Conservation (phyloP, 371 early-diverging fungal species). For the Mortierella sp. region DNA sequence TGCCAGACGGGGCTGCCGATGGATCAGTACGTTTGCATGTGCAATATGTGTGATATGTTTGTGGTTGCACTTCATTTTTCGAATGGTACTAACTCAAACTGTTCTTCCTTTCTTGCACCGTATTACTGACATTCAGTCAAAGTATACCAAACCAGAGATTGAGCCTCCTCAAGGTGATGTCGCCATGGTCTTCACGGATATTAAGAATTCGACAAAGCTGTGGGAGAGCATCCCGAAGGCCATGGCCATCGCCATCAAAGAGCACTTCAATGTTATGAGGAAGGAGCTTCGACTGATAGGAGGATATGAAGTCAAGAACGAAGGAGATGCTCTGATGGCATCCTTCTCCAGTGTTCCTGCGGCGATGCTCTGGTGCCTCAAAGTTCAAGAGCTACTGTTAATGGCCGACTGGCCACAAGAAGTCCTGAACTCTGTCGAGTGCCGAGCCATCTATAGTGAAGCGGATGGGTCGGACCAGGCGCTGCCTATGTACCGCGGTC, state of each 20-base stretch:
- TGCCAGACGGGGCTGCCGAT: constrained; percentile 62
- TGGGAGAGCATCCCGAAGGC: constrained; percentile 91
- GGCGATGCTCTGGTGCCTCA: constrained; percentile 92
- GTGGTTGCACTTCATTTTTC: too few species aligned
- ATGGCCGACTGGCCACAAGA: constrained; percentile 94
- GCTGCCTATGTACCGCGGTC: constrained; percentile 84
- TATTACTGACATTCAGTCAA: constrained; percentile 49
- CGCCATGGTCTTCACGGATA: constrained; percentile 95
- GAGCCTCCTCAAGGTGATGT: constrained; percentile 90
- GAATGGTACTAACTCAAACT: too few species aligned
- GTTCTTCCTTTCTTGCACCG: not conserved
- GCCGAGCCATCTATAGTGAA: constrained; percentile 73
- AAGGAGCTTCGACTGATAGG: constrained; percentile 83
- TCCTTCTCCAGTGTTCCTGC: constrained; percentile 88
- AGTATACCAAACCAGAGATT: constrained; percentile 79
- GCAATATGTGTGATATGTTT: too few species aligned
- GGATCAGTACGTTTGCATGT: constrained; percentile 60
- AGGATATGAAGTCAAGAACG: constrained; percentile 98
- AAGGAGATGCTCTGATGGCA: constrained; percentile 98
- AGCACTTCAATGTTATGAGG: constrained; percentile 90
- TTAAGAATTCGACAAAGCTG: constrained; percentile 93
- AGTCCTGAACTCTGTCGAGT: constrained; percentile 82
- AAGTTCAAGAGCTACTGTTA: constrained; percentile 86
- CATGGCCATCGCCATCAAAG: constrained; percentile 91
- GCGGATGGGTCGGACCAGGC: constrained; percentile 8